Percentiles rank a stretch among this genome's conserved stretches.
These are phyloP conservation scores for Hirsutella rhossiliensis DNA, from an alignment of 2,329 filamentous ascomycete genomes.

Conservation along the genomic window DNA sequence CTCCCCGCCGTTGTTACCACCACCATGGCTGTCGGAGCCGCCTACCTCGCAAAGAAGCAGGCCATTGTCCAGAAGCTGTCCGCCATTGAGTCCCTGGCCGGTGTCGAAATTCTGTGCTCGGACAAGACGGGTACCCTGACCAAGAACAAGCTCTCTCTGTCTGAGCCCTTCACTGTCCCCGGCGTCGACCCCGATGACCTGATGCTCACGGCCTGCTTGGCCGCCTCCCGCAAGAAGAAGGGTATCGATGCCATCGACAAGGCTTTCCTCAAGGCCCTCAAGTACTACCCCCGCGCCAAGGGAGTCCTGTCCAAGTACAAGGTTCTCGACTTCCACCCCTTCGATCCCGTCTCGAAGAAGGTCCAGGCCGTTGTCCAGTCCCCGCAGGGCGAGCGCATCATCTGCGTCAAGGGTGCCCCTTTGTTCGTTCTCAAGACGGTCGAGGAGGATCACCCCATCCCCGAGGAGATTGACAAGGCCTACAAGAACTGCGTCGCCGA, in stretches of 20 bases:
- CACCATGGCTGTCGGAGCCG: constrained; percentile 88
- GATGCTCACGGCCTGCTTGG: constrained; percentile 84
- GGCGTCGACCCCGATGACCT: constrained; percentile 80
- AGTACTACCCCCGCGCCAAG: constrained; percentile 75
- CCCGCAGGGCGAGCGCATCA: constrained; percentile 70
- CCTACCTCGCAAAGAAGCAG: constrained; percentile 84
- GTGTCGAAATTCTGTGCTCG: constrained; percentile 87
- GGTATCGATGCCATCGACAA: constrained; percentile 93
- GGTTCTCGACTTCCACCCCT: constrained; percentile 74
- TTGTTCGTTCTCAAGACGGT: constrained; percentile 80
- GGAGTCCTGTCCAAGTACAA: constrained; percentile 70
- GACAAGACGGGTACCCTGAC: constrained; percentile 91
- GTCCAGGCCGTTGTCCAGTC: constrained; percentile 76
- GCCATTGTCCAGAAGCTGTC: constrained; percentile 89
- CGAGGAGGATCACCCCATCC: constrained; percentile 71
- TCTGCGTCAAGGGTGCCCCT: constrained; percentile 84
- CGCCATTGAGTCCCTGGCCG: constrained; percentile 82
- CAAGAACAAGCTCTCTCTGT: constrained; percentile 84
- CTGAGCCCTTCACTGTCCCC: constrained; percentile 71
- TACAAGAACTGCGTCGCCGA: constrained; percentile 92
- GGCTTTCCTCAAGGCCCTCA: constrained; percentile 80
- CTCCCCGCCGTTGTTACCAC: constrained; percentile 88
- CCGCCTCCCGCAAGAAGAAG: constrained; percentile 88
- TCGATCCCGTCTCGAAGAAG: constrained; percentile 91
- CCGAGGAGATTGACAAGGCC: constrained; percentile 62